These are phyloP conservation scores for Stevia rebaudiana DNA, from an alignment of 140 eudicot species.

Conservation along the genomic window DNA sequence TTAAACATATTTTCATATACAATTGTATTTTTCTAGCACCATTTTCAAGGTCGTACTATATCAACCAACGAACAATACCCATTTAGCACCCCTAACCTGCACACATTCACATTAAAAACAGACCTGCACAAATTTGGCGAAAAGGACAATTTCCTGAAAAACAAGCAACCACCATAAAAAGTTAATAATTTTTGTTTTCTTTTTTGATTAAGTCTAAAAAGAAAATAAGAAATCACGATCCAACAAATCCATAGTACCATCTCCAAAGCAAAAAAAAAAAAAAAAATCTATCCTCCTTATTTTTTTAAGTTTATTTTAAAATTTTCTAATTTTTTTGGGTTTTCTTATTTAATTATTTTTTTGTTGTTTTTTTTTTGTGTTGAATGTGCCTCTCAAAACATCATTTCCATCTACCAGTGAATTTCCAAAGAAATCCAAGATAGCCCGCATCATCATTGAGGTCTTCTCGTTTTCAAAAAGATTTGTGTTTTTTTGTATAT, in stretches of 20 bases:
- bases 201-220: slow-evolving; percentile 8
- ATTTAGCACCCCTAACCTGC: too few relatives aligned
- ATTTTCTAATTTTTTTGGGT: background rate
- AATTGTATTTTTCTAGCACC: too few relatives aligned
- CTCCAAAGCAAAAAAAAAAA: slow-evolving; percentile 14
- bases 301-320: background rate
- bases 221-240: slow-evolving; percentile 24
- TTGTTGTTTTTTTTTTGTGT: slow-evolving; percentile 14
- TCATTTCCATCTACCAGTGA: slow-evolving; percentile 31
- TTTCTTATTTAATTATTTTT: background rate
- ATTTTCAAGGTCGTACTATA: too few relatives aligned
- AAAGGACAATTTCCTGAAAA: background rate
- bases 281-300: slow-evolving; percentile 4
- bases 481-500: background rate
- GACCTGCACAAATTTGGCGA: slow-evolving; percentile 11
- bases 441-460: slow-evolving; percentile 41
- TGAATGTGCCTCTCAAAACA: slow-evolving; percentile 33
- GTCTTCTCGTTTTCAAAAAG: slow-evolving; percentile 23
- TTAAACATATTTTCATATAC: too few relatives aligned
- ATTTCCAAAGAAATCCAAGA: slow-evolving; percentile 29
- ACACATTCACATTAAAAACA: background rate
- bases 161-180: slow-evolving; percentile 5
- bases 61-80: too few relatives aligned
- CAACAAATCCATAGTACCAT: slow-evolving; percentile 15
- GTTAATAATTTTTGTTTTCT: background rate